Base-by-base conservation (phyloP, 441 rosid species). In the Hypseocharis bilobata region DNA sequence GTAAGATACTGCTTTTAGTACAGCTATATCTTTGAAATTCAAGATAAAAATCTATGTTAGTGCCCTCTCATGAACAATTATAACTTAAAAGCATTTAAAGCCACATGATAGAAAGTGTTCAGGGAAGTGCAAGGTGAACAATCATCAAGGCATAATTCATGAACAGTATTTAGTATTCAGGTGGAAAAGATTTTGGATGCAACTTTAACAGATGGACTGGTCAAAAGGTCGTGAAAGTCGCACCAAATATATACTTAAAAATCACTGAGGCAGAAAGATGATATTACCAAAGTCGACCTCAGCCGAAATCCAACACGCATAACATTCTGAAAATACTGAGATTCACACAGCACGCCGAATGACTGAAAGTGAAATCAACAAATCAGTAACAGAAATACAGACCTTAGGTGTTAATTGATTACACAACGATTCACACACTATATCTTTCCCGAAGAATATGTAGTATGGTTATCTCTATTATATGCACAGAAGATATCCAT, bases 281-380 rank as follows among this genome's bases (percentile, higher is more conserved):
- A 68, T 69, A 68, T 85, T 86, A 94, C 99, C 95, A 95, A 70
- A 60, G 99, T 86, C 74, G 99, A 83, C 78, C 99, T 85, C 70
- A 91, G 82, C 74, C 96, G 86, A 73, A 77, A 95, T 69, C 99
- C 99, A 66, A 85, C 89, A 67, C 99, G 96, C 93, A 95, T 79
- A 74, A 91, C 96, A 87, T 95, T 95, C 82, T 86, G 88, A 72
- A 95, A 92, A 81, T 92, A 95, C 65, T 95, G 99, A 70, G 98
- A 96, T 85, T 95, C 99, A 68, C 68, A 86, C 40, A 95, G 77
- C 67, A 91, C 99, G 0, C 98, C 98, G 45, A 89, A 62, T 47
- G 84, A 86, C 99, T 94, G 91, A 63, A 77, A 58, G 69, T 72
- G 52, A 68, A 72, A 66, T 73, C 59, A 55, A 25, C 32, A 55